Evolutionary conservation across 257 asterid species (phyloP).

Genomic region (Solanum infundibuliforme): DNA sequence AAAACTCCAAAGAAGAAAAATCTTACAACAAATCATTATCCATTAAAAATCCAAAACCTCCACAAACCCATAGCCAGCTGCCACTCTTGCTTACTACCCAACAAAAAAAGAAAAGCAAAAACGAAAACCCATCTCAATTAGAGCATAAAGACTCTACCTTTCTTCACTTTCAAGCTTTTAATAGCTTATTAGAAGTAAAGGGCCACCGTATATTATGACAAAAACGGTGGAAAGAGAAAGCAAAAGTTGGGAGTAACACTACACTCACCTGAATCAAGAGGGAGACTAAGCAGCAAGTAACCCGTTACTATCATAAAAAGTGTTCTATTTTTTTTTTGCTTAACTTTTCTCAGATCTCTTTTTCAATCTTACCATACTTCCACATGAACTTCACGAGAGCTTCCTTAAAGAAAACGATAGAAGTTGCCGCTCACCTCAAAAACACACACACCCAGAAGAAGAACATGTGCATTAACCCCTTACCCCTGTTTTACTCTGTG

Average conservation of each 20-base stretch:
- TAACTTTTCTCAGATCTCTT: constrained; percentile 52
- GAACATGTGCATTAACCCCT: neutral
- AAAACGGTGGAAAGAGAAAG: constrained; percentile 22
- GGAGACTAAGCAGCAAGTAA: constrained; percentile 44
- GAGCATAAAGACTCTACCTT: constrained; percentile 9
- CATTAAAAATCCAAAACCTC: constrained; percentile 1
- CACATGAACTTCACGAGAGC: constrained; percentile 50
- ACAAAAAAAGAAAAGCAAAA: neutral
- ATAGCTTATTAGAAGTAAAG: neutral
- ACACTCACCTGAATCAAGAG: constrained; percentile 53
- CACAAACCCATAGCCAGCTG: neutral
- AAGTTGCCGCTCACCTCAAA: neutral
- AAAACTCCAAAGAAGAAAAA: neutral
- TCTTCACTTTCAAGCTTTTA: neutral
- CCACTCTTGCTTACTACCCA: neutral
- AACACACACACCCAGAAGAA: neutral
- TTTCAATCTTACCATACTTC: constrained; percentile 13
- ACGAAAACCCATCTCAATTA: constrained; percentile 11
- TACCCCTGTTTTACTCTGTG: neutral
- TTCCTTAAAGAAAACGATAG: constrained; percentile 9
- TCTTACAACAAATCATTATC: neutral
- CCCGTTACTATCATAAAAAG: constrained; percentile 46
- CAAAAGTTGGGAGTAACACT: constrained; percentile 8
- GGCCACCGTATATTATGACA: neutral
- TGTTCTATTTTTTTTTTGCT: constrained; percentile 3